Conservation (phyloP, 2,329 filamentous ascomycete genomes). For the Apiospora koreana region DNA sequence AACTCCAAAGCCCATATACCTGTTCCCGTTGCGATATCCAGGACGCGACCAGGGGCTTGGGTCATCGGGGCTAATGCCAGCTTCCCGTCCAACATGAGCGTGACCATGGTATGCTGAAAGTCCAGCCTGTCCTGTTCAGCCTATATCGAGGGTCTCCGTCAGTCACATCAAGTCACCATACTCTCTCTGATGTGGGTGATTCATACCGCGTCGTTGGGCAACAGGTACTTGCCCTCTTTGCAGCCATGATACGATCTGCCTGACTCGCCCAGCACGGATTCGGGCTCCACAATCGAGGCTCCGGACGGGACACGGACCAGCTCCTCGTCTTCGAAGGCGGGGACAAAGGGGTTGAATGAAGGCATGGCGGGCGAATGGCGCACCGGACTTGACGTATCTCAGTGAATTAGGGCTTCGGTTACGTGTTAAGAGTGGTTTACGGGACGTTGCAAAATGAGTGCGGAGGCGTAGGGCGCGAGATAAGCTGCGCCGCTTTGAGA, state of each 20-base stretch:
- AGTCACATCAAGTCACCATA: not conserved
- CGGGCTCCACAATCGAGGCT: not conserved
- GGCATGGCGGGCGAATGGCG: not conserved
- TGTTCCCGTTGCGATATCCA: constrained; percentile 12
- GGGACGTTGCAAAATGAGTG: too few species aligned
- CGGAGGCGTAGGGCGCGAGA: too few species aligned
- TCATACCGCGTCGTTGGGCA: not conserved
- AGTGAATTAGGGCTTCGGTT: too few species aligned
- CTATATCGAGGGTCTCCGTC: not conserved
- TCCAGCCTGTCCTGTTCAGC: constrained; percentile 14
- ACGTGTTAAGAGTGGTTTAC: too few species aligned
- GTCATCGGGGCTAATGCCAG: not conserved
- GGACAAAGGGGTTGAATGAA: not conserved
- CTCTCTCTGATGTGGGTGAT: too few species aligned
- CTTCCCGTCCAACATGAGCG: not conserved
- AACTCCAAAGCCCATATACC: constrained; percentile 10
- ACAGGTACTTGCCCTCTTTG: not conserved
- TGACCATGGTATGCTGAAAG: constrained; percentile 12
- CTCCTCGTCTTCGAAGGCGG: not conserved
- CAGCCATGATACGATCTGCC: not conserved
- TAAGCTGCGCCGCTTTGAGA: too few species aligned
- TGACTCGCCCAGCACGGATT: constrained; percentile 5
- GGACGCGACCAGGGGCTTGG: constrained; percentile 8
- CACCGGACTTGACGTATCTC: too few species aligned
- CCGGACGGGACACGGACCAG: not conserved